Percentiles rank a stretch among this genome's conserved stretches.
Conservation (phyloP, 2,329 filamentous ascomycete genomes). For the Phoma sp. region DNA sequence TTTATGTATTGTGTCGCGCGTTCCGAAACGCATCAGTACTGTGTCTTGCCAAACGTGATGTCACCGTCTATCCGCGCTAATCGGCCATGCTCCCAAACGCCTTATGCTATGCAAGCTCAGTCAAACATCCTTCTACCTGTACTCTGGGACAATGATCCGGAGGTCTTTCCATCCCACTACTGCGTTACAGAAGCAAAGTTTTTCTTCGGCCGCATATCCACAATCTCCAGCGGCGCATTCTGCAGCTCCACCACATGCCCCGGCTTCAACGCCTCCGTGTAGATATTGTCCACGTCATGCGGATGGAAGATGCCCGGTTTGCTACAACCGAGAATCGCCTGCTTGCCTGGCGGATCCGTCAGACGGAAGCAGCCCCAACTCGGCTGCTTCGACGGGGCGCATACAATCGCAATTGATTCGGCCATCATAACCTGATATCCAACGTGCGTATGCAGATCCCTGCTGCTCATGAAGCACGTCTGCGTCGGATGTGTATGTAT, state of each 20-base stretch:
- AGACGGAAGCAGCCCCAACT: slow-evolving; percentile 92
- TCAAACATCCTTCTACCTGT: background rate
- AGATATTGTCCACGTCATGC: slow-evolving; percentile 73
- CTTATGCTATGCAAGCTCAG: slow-evolving; percentile 3
- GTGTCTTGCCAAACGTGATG: too few relatives aligned
- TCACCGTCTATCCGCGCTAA: background rate
- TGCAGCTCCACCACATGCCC: slow-evolving; percentile 65
- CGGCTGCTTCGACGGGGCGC: slow-evolving; percentile 79
- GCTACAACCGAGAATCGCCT: slow-evolving; percentile 80
- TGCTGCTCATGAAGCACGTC: slow-evolving; percentile 95
- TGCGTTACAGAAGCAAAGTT: slow-evolving; percentile 7
- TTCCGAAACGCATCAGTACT: too few relatives aligned
- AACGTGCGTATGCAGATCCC: slow-evolving; percentile 91
- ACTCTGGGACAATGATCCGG: background rate
- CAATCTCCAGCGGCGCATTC: slow-evolving; percentile 67
- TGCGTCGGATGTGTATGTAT: slow-evolving; percentile 98
- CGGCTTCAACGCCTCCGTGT: slow-evolving; percentile 71
- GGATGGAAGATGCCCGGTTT: slow-evolving; percentile 85
- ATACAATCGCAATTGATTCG: slow-evolving; percentile 96
- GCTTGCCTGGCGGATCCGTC: slow-evolving; percentile 89
- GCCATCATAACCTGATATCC: slow-evolving; percentile 97
- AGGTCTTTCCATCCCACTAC: too few relatives aligned
- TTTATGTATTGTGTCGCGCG: too few relatives aligned
- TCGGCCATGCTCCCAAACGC: background rate
- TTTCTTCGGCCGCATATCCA: slow-evolving; percentile 61